phyloP scores from a whole-genome alignment of 2,329 filamentous ascomycete species.

The Trichoderma brevicompactum region DNA sequence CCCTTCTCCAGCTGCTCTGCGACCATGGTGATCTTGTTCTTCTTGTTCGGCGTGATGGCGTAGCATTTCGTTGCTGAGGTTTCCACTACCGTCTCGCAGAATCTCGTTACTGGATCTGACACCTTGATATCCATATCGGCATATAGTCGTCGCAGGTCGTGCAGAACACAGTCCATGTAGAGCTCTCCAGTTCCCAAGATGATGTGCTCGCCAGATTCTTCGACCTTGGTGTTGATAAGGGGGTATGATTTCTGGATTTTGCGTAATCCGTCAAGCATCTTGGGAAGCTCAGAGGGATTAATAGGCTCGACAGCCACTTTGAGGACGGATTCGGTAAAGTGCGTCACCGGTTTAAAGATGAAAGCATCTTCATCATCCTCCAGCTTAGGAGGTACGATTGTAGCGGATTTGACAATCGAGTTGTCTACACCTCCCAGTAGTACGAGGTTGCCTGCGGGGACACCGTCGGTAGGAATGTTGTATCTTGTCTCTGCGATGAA shows the following conservation, averaged over 20 bases:
- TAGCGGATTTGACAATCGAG: constrained; percentile 97
- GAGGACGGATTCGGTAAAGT: constrained; percentile 97
- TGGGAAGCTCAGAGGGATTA: constrained; percentile 95
- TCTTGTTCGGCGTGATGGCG: constrained; percentile 96
- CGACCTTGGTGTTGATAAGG: constrained; percentile 92
- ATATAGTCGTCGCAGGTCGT: constrained; percentile 90
- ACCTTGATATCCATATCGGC: constrained; percentile 99
- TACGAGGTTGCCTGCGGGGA: constrained; percentile 92
- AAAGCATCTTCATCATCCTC: constrained; percentile 90
- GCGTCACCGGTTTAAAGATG: constrained; percentile 89
- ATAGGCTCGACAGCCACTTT: constrained; percentile 98
- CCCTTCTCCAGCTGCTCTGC: constrained; percentile 94
- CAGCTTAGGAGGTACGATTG: constrained; percentile 78
- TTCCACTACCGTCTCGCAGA: constrained; percentile 97
- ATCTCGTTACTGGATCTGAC: constrained; percentile 94
- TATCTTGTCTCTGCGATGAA: constrained; percentile 93
- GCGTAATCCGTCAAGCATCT: constrained; percentile 95
- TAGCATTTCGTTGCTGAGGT: constrained; percentile 98
- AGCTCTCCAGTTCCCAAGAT: constrained; percentile 93
- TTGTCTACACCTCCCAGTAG: constrained; percentile 94
- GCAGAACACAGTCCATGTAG: constrained; percentile 99
- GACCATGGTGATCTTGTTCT: constrained; percentile 99
- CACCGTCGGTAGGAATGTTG: constrained; percentile 86
- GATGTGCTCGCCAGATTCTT: constrained; percentile 96
- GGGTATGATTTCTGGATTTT: constrained; percentile 99